Conservation (phyloP, 2,329 filamentous ascomycete species). For the Talaromyces islandicus region DNA sequence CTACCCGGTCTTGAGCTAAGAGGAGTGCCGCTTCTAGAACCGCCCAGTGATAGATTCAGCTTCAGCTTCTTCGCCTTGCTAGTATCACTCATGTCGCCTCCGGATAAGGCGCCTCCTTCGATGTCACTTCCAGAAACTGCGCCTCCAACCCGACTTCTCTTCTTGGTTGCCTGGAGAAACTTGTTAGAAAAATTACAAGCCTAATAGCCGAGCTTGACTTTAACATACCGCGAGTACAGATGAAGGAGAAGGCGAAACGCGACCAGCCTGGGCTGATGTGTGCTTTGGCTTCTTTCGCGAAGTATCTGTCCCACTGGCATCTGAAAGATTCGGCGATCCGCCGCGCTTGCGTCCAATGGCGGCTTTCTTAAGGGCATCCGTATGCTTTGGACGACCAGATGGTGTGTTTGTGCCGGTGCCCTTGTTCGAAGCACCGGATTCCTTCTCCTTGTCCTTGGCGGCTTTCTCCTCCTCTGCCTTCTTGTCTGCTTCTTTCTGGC, state of each 20-base stretch:
- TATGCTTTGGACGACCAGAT: constrained; percentile 51
- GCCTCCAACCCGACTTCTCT: constrained; percentile 34
- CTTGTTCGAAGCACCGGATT: constrained; percentile 58
- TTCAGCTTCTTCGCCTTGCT: constrained; percentile 44
- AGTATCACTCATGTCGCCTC: constrained; percentile 41
- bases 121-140: constrained; percentile 51
- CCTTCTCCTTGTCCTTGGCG: constrained; percentile 43
- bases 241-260: constrained; percentile 56
- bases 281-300: constrained; percentile 73
- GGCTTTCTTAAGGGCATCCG: constrained; percentile 46
- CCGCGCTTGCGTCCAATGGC: constrained; percentile 67
- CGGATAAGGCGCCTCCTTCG: constrained; percentile 47
- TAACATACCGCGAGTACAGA: constrained; percentile 46
- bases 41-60: constrained; percentile 36
- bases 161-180: constrained; percentile 47
- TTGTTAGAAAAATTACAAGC: not conserved
- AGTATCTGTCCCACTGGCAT: constrained; percentile 88
- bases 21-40: constrained; percentile 37
- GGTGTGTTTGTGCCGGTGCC: constrained; percentile 58
- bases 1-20: constrained; percentile 45
- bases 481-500: constrained; percentile 53
- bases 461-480: constrained; percentile 55
- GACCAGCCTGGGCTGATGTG: constrained; percentile 55
- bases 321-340: constrained; percentile 80
- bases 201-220: not conserved